These are phyloP conservation scores for Hygrocybe punicea DNA, from an alignment of 768 basidiomycete species.

Conservation along the genomic window DNA sequence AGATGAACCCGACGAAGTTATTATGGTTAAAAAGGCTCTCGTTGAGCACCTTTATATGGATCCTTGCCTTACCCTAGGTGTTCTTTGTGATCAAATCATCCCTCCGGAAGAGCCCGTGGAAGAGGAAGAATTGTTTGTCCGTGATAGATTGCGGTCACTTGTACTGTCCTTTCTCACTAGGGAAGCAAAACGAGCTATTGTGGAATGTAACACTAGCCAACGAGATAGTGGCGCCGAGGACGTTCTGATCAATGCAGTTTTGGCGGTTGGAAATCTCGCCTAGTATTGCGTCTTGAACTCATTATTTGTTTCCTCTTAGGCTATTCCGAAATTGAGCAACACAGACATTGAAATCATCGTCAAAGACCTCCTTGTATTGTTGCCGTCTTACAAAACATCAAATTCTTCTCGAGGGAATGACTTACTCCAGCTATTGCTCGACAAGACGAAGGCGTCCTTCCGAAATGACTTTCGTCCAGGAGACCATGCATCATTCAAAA, in stretches of 20 bases:
- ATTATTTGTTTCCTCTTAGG: conserved; percentile 34
- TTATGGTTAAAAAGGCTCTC: conserved; percentile 57
- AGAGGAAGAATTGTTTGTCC: conserved; percentile 55
- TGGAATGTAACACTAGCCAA: conserved; percentile 40
- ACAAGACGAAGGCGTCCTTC: conserved; percentile 34
- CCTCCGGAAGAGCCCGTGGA: conserved; percentile 50
- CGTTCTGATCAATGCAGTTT: conserved; percentile 45
- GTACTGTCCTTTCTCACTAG: conserved; percentile 58
- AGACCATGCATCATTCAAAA: conserved; percentile 33
- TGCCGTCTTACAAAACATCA: conserved; percentile 43
- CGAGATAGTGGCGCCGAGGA: conserved; percentile 47
- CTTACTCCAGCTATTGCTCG: conserved; percentile 32
- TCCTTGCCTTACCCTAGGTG: conserved; percentile 55
- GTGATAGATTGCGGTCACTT: conserved; percentile 54
- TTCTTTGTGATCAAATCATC: conserved; percentile 65
- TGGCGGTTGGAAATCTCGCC: conserved; percentile 41
- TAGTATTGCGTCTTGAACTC: neutral
- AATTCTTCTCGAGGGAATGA: conserved; percentile 11
- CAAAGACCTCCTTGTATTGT: conserved; percentile 49
- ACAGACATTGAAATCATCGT: conserved; percentile 47
- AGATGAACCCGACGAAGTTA: conserved; percentile 68
- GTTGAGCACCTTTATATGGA: conserved; percentile 64
- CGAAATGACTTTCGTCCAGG: conserved; percentile 25
- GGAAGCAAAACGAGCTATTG: conserved; percentile 47
- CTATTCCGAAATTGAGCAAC: conserved; percentile 43